These are phyloP conservation scores for Penicillium atrosanguineum DNA, from an alignment of 495 filamentous ascomycete genomes.

Conservation along the genomic window DNA sequence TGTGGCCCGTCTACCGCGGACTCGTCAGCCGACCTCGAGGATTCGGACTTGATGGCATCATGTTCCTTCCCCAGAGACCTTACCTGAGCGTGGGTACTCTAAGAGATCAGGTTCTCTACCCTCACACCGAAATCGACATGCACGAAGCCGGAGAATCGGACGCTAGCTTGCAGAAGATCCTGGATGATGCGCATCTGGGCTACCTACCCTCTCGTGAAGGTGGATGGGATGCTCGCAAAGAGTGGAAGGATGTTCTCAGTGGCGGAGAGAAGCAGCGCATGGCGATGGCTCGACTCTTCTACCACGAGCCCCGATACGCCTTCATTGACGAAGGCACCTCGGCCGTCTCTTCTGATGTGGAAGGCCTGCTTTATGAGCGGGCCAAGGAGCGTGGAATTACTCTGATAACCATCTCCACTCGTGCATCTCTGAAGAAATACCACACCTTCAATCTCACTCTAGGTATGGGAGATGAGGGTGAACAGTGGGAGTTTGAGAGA, in stretches of 20 bases:
- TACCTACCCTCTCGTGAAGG: constrained; percentile 91
- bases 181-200: constrained; percentile 80
- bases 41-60: constrained; percentile 84
- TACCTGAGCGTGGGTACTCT: constrained; percentile 95
- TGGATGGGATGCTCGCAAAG: constrained; percentile 94
- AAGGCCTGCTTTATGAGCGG: constrained; percentile 87
- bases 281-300: constrained; percentile 83
- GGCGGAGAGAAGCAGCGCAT: constrained; percentile 99
- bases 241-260: constrained; percentile 96
- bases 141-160: constrained; percentile 74
- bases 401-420: constrained; percentile 88
- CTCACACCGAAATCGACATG: constrained; percentile 94
- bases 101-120: constrained; percentile 96
- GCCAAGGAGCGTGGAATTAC: constrained; percentile 93
- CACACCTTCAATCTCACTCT: constrained; percentile 87
- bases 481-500: constrained; percentile 82
- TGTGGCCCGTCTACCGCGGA: constrained; percentile 95
- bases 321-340: constrained; percentile 95
- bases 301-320: constrained; percentile 92
- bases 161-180: constrained; percentile 64
- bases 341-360: constrained; percentile 90
- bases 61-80: constrained; percentile 95
- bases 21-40: constrained; percentile 81
- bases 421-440: constrained; percentile 90
- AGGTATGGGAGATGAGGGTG: constrained; percentile 61